A percentile compares a stretch with the other conserved stretches of the same genome.
Conservation (phyloP, 2,329 filamentous ascomycete species). For the Lizonia empirigonia region DNA sequence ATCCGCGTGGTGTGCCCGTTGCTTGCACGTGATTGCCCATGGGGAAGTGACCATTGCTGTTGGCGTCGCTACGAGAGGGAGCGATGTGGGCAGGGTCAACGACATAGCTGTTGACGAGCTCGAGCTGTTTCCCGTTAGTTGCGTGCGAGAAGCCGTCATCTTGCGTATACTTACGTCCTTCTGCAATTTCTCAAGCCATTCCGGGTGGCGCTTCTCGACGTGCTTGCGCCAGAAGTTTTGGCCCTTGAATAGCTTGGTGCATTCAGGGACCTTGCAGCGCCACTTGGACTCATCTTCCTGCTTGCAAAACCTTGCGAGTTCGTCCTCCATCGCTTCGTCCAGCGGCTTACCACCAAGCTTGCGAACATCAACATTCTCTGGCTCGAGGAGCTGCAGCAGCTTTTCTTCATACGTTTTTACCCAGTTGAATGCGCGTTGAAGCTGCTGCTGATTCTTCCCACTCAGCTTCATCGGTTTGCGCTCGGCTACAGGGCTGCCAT, state of each 20-base stretch:
- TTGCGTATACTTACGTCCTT: conserved; percentile 72
- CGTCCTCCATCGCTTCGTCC: conserved; percentile 85
- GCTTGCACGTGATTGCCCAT: conserved; percentile 72
- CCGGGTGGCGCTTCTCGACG: conserved; percentile 90
- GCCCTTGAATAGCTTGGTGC: conserved; percentile 95
- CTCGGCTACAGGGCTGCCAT: conserved; percentile 71
- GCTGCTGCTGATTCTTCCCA: conserved; percentile 84
- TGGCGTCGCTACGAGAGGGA: conserved; percentile 89
- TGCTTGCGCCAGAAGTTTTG: conserved; percentile 98
- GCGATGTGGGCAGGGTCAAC: conserved; percentile 94
- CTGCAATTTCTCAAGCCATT: conserved; percentile 81
- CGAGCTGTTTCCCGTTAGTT: conserved; percentile 62
- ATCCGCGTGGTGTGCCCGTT: conserved; percentile 86
- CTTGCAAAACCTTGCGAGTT: conserved; percentile 86
- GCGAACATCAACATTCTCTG: conserved; percentile 81
- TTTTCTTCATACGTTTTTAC: conserved; percentile 99
- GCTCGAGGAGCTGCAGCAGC: conserved; percentile 88
- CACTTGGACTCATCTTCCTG: conserved; percentile 98
- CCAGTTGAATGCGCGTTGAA: conserved; percentile 97
- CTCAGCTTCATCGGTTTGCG: conserved; percentile 69
- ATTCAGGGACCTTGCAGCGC: conserved; percentile 94
- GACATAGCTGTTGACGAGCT: conserved; percentile 92
- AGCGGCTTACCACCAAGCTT: conserved; percentile 89
- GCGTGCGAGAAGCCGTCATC: background rate
- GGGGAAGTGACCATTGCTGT: conserved; percentile 94